Evolutionary conservation across 177 flowering plant species (phyloP), one percentile per base, ranked within the genome.

Genomic region (Tripterygium wilfordii): DNA sequence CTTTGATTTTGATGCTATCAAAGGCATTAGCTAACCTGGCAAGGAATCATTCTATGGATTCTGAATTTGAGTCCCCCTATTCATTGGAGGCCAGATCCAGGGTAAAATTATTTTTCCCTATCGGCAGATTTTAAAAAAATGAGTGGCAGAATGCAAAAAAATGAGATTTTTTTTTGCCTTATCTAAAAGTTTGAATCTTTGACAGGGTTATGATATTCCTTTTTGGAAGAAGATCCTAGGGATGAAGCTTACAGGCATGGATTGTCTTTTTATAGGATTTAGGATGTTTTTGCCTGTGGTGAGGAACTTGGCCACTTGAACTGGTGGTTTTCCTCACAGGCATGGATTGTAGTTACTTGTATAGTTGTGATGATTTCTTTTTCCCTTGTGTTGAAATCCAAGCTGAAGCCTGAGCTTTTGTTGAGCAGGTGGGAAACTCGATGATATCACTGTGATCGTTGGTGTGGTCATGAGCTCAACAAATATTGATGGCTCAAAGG

Each of bases 21-120:
- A 90, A 80, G 81, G 85, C 82, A 65, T 71, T 90, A 44, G 94
- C 91, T 59, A 62, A 63, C 48, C 66, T 87, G 45, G 97, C 97
- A 23, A 75, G 62, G 50, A 64, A 53, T 40, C 91, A 87, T 65
- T 87, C 97, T 2, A 54, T 45, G 62, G 95, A 90, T 56, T 19
- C 69, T n/a, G 67, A 49, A 9, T 90, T 80, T 38, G 97, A 90
- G 29, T 90, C 97, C 6, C 96, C 97, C 10, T 83, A 82, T 54
- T 56, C 82, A 14, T 30, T 77, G 62, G 97, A 90, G 63, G 96
- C 97, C 44, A 62, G 88, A 60, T 60, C 69, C 33, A 68, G 60
- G 80, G 97, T 87, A 72, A 36, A 52, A 26, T 28, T 21, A 35
- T 2, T 33, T 13, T n/a, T n/a, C n/a, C n/a, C n/a, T n/a, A n/a